Base-by-base conservation (phyloP, 1,139 yeast genomes). In the Debaryomyces fabryi region DNA sequence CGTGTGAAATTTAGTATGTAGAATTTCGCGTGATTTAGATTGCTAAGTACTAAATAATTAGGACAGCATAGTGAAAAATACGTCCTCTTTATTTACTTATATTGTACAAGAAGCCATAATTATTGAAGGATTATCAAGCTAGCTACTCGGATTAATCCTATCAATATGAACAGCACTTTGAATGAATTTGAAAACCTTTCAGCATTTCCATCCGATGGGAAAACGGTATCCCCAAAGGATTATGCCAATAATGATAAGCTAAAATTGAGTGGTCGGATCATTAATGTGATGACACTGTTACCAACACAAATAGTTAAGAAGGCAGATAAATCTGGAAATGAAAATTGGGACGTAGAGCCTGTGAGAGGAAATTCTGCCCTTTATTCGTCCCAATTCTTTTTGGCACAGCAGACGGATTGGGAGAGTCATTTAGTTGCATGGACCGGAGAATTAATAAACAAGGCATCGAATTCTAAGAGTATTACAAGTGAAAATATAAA, bases 401-500 rank as follows among this genome's bases (percentile, higher is more conserved):
- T 93, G 49, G 77, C 77, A 46, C 80, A 83, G 44, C 82, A 82
- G 40, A 79, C 91, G 0, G 81, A 83, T 20, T 93, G 97, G 95
- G 95, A 90, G 55, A 85, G 92, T 42, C 88, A 90, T 54, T 71
- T 90, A 50, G 85, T 95, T 47, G 97, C 92, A 1, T 95, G 99
- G 99, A 88, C 97, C 0, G 99, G 99, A 24, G 98, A 91, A 66
- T 74, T 91, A 53, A 74, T 75, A 48, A 71, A 76, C 50, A 68
- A 71, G 49, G 63, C 66, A 44, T 65, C 59, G 46, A 39, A 46
- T 21, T 33, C 48, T 47, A 46, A 44, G 18, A 46, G 42, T 21
- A 46, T 46, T 24, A 43, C 49, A 7, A 50, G 49, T 30, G 65
- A 62, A 23, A 55, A 58, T 51, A 60, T 68, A 42, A 68, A 72